Conservation (phyloP, 2,329 filamentous ascomycete species). For the Nemania sp. region DNA sequence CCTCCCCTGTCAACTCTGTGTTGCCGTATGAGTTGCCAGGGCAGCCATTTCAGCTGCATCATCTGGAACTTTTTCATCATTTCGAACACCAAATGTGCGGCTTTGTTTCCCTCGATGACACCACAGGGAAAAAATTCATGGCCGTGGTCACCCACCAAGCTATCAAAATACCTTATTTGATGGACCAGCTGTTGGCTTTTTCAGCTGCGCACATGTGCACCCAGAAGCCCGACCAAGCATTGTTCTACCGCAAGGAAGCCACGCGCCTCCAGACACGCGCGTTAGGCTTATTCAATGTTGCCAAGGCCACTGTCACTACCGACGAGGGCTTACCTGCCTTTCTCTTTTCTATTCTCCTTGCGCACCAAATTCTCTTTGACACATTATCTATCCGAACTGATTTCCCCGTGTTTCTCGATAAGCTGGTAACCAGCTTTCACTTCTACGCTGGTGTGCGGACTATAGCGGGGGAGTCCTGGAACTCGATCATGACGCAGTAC, state of each 20-base stretch:
- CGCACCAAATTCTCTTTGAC: slow-evolving; percentile 34
- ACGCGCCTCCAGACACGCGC: slow-evolving; percentile 31
- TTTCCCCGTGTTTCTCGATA: slow-evolving; percentile 22
- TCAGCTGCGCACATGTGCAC: slow-evolving; percentile 49
- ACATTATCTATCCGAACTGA: slow-evolving; percentile 16
- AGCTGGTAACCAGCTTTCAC: slow-evolving; percentile 24
- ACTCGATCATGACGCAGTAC: slow-evolving; percentile 12
- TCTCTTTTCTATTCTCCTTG: slow-evolving; percentile 34
- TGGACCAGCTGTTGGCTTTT: slow-evolving; percentile 53
- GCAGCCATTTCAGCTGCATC: slow-evolving; percentile 43
- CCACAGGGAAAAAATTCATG: slow-evolving; percentile 31
- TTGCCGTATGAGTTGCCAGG: not conserved
- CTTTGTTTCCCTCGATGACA: slow-evolving; percentile 7
- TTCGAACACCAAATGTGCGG: slow-evolving; percentile 35
- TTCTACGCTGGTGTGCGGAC: slow-evolving; percentile 29
- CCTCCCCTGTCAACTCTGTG: not conserved
- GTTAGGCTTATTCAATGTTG: slow-evolving; percentile 22
- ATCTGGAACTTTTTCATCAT: slow-evolving; percentile 47
- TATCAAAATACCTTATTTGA: slow-evolving; percentile 48
- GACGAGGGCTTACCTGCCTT: slow-evolving; percentile 30
- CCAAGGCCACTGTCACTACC: slow-evolving; percentile 7
- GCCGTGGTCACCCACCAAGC: slow-evolving; percentile 32
- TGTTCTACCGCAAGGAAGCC: slow-evolving; percentile 28
- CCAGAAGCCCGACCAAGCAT: slow-evolving; percentile 28
- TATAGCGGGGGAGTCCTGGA: slow-evolving; percentile 21